Conservation (phyloP, 164 flowering plant species). For the Macadamia tetraphylla region DNA sequence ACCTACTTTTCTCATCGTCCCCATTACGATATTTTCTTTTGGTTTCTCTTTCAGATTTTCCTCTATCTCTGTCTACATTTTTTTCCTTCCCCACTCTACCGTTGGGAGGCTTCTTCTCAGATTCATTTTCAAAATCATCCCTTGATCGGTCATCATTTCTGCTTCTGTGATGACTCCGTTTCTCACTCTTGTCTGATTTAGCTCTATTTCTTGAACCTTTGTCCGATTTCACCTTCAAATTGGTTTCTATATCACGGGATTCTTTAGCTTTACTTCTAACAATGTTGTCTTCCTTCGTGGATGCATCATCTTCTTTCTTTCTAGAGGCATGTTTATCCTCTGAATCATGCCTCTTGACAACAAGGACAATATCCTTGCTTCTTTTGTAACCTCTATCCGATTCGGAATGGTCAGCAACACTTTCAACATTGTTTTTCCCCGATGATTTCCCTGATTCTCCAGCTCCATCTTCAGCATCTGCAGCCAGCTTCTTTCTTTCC, state of each 20-base stretch:
- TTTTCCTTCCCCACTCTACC: conserved; percentile 26
- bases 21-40: conserved; percentile 43
- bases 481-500: conserved; percentile 40
- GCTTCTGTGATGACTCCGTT: conserved; percentile 21
- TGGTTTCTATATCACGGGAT: conserved; percentile 20
- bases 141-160: conserved; percentile 24
- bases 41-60: conserved; percentile 43
- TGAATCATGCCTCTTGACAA: conserved; percentile 10
- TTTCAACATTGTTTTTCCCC: conserved; percentile 17
- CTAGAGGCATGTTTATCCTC: conserved; percentile 33
- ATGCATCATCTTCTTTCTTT: conserved; percentile 30
- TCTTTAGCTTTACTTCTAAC: conserved; percentile 28
- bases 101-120: conserved; percentile 30
- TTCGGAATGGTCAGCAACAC: conserved; percentile 21
- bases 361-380: conserved; percentile 17
- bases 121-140: conserved; percentile 22
- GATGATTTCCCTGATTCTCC: conserved; percentile 13
- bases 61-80: conserved; percentile 29
- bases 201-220: conserved; percentile 18
- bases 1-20: conserved; percentile 31
- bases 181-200: conserved; percentile 25
- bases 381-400: conserved; percentile 18
- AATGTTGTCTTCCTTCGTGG: conserved; percentile 18
- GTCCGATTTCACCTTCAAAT: conserved; percentile 19
- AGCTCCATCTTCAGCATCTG: conserved; percentile 22